phyloP scores from a whole-genome alignment of 2,329 filamentous ascomycete species.

The Calonectria naviculata region DNA sequence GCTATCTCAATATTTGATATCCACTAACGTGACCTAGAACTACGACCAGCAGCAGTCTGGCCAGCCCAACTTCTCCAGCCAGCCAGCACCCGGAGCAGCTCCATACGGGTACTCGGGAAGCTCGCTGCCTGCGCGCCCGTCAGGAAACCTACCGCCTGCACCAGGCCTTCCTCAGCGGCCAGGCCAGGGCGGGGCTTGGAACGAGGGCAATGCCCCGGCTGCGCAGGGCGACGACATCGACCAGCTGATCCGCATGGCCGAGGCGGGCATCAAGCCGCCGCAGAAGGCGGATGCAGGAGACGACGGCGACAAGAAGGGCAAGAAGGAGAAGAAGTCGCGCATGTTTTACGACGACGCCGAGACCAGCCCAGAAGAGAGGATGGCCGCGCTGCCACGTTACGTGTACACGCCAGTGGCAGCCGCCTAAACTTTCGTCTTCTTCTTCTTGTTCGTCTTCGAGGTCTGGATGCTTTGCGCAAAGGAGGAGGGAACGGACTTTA shows the following conservation, averaged over 20 bases:
- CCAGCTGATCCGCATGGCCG: constrained; percentile 72
- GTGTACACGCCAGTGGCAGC: constrained; percentile 58
- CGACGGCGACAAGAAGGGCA: constrained; percentile 68
- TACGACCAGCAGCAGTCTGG: constrained; percentile 30
- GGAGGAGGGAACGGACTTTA: neutral
- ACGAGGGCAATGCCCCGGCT: constrained; percentile 31
- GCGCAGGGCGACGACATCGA: constrained; percentile 70
- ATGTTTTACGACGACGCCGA: constrained; percentile 87
- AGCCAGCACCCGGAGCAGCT: constrained; percentile 32
- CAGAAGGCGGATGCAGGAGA: constrained; percentile 54
- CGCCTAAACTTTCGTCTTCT: neutral
- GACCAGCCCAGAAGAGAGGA: constrained; percentile 88
- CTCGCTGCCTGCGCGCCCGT: constrained; percentile 59
- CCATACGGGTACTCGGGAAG: constrained; percentile 51
- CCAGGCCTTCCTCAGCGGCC: constrained; percentile 59
- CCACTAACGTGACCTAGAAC: constrained; percentile 46
- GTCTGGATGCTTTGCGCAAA: neutral
- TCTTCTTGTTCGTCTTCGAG: neutral
- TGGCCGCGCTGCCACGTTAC: constrained; percentile 83
- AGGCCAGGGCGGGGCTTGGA: constrained; percentile 47
- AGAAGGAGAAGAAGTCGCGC: constrained; percentile 75
- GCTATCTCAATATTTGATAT: neutral
- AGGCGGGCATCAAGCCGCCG: constrained; percentile 66
- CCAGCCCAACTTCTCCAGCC: constrained; percentile 36
- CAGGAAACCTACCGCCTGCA: constrained; percentile 49